Percentiles rank a stretch among this genome's conserved stretches.
Evolutionary conservation across 805 yeast species (phyloP).

Genomic region (Candida golubevii): DNA sequence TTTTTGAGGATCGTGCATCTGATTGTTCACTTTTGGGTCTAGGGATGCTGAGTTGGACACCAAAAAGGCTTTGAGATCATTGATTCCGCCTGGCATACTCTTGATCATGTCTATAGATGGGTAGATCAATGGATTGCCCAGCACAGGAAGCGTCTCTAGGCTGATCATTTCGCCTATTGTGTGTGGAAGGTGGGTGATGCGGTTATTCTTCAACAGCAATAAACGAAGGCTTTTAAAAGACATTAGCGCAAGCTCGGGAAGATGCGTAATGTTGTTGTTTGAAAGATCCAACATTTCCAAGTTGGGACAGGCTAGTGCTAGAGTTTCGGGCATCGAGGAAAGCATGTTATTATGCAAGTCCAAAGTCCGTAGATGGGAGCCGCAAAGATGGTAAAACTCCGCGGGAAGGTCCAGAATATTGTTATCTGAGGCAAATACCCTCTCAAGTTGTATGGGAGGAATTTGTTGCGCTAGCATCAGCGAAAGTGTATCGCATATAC

Average conservation of each 20-base stretch:
- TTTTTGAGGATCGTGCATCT: background rate
- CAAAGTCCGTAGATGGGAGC: constrained; percentile 37
- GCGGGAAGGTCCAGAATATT: constrained; percentile 9
- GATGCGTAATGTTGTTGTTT: constrained; percentile 43
- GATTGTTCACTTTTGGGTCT: constrained; percentile 16
- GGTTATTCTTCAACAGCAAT: constrained; percentile 58
- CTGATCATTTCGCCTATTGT: constrained; percentile 47
- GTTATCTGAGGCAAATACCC: constrained; percentile 9
- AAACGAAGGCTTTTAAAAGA: constrained; percentile 47
- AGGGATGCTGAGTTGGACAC: constrained; percentile 29
- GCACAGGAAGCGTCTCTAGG: constrained; percentile 56
- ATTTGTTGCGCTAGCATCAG: constrained; percentile 4
- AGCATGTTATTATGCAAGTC: constrained; percentile 64
- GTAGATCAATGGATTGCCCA: constrained; percentile 54
- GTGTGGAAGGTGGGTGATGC: constrained; percentile 51
- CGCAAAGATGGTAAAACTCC: constrained; percentile 11
- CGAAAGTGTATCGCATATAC: constrained; percentile 11
- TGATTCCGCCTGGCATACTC: constrained; percentile 43
- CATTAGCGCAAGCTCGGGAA: constrained; percentile 43
- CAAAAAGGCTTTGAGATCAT: constrained; percentile 36
- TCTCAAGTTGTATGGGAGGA: constrained; percentile 11
- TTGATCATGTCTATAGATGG: constrained; percentile 38
- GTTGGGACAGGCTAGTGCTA: constrained; percentile 29
- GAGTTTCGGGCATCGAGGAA: constrained; percentile 46
- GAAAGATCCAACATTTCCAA: constrained; percentile 68